phyloP scores from a whole-genome alignment of 106 monocot species.

The Dendrobium huoshanense region DNA sequence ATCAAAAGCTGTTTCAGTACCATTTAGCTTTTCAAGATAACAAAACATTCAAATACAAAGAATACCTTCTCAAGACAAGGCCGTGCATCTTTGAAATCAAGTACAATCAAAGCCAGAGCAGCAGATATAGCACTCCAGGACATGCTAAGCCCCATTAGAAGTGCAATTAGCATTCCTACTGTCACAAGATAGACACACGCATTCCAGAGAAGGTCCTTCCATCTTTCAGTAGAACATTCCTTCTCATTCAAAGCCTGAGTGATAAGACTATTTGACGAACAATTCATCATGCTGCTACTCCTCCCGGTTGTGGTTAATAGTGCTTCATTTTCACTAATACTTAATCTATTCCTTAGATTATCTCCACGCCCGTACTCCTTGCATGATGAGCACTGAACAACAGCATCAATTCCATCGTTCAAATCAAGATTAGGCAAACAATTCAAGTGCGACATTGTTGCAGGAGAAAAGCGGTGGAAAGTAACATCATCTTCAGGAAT shows the following conservation, averaged over 20 bases:
- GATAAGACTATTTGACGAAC: slow-evolving; percentile 6
- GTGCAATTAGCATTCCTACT: slow-evolving; percentile 66
- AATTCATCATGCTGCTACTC: neutral
- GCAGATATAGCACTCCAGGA: slow-evolving; percentile 93
- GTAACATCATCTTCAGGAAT: slow-evolving; percentile 36
- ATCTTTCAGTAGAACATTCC: slow-evolving; percentile 21
- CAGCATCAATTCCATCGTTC: slow-evolving; percentile 7
- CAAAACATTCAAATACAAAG: neutral
- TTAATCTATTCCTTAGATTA: slow-evolving; percentile 3
- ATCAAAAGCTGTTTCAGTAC: too few species aligned
- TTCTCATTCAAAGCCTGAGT: slow-evolving; percentile 15
- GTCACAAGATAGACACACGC: slow-evolving; percentile 65
- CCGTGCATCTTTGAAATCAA: slow-evolving; percentile 83
- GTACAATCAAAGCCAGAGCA: slow-evolving; percentile 74
- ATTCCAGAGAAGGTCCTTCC: slow-evolving; percentile 59
- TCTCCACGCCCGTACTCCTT: neutral
- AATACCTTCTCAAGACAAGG: slow-evolving; percentile 83
- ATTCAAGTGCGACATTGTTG: slow-evolving; percentile 50
- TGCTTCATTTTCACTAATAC: slow-evolving; percentile 2
- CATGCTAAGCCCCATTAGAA: slow-evolving; percentile 79
- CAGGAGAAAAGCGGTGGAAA: slow-evolving; percentile 61
- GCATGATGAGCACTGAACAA: slow-evolving; percentile 7
- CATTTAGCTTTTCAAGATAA: neutral
- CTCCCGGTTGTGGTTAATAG: neutral
- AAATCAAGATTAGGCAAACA: slow-evolving; percentile 10